Evolutionary conservation across 2,329 filamentous ascomycete species (phyloP), one percentile per base, ranked within the genome.

Genomic region (Annulohypoxylon truncatum): DNA sequence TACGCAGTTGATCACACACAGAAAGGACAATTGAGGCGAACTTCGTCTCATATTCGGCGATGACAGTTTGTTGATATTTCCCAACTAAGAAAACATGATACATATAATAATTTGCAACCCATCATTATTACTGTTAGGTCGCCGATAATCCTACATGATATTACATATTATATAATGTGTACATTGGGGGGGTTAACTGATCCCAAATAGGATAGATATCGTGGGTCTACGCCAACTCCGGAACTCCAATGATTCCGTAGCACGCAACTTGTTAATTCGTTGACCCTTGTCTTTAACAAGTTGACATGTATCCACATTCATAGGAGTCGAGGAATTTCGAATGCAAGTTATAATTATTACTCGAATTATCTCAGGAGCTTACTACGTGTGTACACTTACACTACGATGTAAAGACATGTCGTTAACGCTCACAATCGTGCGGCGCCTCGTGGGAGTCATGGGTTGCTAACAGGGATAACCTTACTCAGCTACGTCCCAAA

Each of bases 1-100:
- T 64, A 22, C 31, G 51, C 50, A 62, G 67, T 33, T 69, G 64
- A 69, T 69, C 67, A 69, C 64, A 65, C 64, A 67, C 55, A 50
- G 40, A 38, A 29, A 40, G 33, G 15, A 31, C 12, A 57, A 29
- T 31, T 56, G 63, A 67, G 61, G 67, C 64, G 60, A 54, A 54
- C 53, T 38, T 31, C 44, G 63, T 67, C 60, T 69, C 66, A 67
- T 57, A 38, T 57, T 35, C n/a, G 46, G 20, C 47, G 15, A 48
- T 51, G 18, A 38, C 33, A 60, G 33, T 42, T 42, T 33, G 48
- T 35, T 31, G 40, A 48, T 28, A 31, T 51, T 44, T 56, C 28
- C 29, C 24, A 47, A 55, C 40, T 29, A 55, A 33, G 26, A 35
- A 24, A 42, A 18, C 24, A 40, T 54, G 47, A 58, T 53, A 58